Evolutionary conservation across 1,284 basidiomycete genomes (phyloP), one percentile per base, ranked within the genome.

Genomic region (Amylostereum areolatum): DNA sequence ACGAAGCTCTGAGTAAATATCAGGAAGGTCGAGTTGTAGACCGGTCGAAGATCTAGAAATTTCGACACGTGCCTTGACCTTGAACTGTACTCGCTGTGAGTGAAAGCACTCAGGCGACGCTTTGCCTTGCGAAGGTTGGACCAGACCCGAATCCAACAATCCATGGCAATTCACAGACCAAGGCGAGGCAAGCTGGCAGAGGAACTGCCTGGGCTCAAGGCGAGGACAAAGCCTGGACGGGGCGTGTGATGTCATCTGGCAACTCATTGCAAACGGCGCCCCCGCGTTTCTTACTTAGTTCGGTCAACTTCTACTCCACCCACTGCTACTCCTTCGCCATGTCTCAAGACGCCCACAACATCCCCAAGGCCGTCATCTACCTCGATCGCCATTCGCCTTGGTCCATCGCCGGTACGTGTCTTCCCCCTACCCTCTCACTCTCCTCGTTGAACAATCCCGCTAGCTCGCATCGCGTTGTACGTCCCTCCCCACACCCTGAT

Each of bases 341-440:
- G 55, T 50, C 60, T 43, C 32, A 51, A 27, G 10, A 31, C 43
- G 12, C 49, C 2, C n/a, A 36, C 25, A 33, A 5, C 46, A 33
- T 68, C 39, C 66, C 66, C 46, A 68, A 69, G 52, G 66, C 66
- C 10, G 62, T 66, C 2, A 53, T 68, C 25, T 69, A 69, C 57
- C 79, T 81, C 60, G 73, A 68, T 52, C 72, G 73, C 5, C 50
- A 59, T 3, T 83, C 81, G 4, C 66, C 80, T 46, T 86, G 83
- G 83, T 80, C 77, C 42, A 73, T 77, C 49, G 77, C 75, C 47
- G 77, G 84, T 84, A 52, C 60, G 77, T 66, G 10, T 48, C 42
- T 31, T 12, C 11, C 24, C 24, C 25, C 25, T 35, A 43, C 25
- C 36, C 35, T 24, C 29, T 29, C n/a, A 27, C 40, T 44, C 30